phyloP scores from a whole-genome alignment of 768 basidiomycete genomes.

The Leucocoprinus leucothites region DNA sequence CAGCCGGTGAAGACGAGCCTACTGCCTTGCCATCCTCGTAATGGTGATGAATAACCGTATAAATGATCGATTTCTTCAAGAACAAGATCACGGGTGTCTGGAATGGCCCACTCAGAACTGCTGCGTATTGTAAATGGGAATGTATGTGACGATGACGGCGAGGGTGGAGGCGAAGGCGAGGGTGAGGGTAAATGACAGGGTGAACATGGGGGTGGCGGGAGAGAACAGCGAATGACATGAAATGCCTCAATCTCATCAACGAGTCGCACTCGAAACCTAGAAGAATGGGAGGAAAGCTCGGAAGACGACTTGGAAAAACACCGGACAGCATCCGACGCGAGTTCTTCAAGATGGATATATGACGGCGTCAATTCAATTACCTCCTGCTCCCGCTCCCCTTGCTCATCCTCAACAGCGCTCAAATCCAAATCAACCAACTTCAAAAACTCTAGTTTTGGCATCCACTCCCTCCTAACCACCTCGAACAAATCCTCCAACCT shows the following conservation, averaged over 20 bases:
- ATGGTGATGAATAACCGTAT: slow-evolving; percentile 12
- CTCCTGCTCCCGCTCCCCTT: too few species aligned
- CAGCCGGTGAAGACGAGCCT: slow-evolving; percentile 16
- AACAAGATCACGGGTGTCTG: slow-evolving; percentile 13
- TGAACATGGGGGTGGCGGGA: too few species aligned
- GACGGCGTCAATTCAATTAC: slow-evolving; percentile 9
- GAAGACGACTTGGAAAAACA: slow-evolving; percentile 7
- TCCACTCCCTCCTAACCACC: slow-evolving; percentile 2
- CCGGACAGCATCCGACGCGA: slow-evolving; percentile 12
- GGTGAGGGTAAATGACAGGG: too few species aligned
- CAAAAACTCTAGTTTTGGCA: slow-evolving; percentile 15
- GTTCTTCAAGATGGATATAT: slow-evolving; percentile 18
- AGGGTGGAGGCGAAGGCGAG: too few species aligned
- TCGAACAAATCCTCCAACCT: too few species aligned
- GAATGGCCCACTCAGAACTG: slow-evolving; percentile 15
- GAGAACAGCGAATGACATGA: slow-evolving; percentile 14
- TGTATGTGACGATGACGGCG: too few species aligned
- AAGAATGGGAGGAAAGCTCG: too few species aligned
- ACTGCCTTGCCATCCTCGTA: slow-evolving; percentile 17
- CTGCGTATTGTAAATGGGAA: too few species aligned
- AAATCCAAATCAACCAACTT: slow-evolving; percentile 16
- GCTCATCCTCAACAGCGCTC: background rate
- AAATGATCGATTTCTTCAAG: slow-evolving; percentile 14
- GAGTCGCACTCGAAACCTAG: too few species aligned
- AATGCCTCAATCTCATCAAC: slow-evolving; percentile 15